Base-by-base conservation (phyloP, 1,139 yeast species). In the Citeromyces hawaiiensis region DNA sequence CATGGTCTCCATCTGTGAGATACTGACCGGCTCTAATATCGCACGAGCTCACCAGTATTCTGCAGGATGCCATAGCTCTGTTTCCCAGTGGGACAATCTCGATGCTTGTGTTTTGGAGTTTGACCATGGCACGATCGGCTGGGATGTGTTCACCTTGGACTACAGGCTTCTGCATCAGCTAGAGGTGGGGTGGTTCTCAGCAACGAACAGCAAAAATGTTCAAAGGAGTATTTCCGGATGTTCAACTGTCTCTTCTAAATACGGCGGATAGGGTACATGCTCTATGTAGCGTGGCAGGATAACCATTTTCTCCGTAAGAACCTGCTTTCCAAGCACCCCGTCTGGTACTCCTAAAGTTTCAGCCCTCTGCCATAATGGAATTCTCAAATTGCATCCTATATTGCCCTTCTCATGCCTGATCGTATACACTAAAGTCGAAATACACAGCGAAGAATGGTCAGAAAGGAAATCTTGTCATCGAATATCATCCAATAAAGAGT, bases 81-180 rank as follows among this genome's bases (percentile, higher is more conserved):
- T 83, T 2, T 66, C 68, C 0, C 48, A 50, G 4, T 57, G 54
- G 19, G 63, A 68, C 38, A 62, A 86, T 39, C 55, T 91, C 14
- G 97, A 91, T 61, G 95, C 96, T 0, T 64, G 96, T 37, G 68
- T 88, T 38, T 65, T 87, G 39, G 88, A 76, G 44, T 61, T 79
- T 33, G 75, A 76, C 2, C 72, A 79, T 48, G n/a, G n/a, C n/a
- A n/a, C n/a, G n/a, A n/a, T n/a, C n/a, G n/a, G n/a, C n/a, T n/a
- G n/a, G n/a, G 95, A 88, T 53, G 87, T 83, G 3, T 88, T 91
- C 56, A 86, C 96, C 0, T 62, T 91, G 38, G 96, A 87, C 52
- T 91, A 83, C 54, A 68, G 77, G 39, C 63, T 86, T 4, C 81
- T 72, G 38, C 57, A 71, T 53, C 88, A 74, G 15, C 66, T 81